Evolutionary conservation across 768 basidiomycete genomes (phyloP).

Genomic region (Leccinum pellstonianum): DNA sequence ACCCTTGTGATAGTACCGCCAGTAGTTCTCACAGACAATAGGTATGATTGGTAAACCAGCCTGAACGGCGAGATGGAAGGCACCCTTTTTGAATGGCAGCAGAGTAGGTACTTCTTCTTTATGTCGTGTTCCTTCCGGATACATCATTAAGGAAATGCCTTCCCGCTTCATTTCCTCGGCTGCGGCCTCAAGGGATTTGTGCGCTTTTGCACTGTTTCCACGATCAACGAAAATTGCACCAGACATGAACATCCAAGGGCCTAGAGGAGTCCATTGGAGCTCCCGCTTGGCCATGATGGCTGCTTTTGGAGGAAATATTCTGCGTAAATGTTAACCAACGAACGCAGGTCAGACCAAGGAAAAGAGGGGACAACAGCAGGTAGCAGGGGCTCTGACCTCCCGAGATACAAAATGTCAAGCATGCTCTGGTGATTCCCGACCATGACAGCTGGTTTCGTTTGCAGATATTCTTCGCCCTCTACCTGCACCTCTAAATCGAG

Average conservation of each 20-base stretch:
- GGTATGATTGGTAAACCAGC: slow-evolving; percentile 89
- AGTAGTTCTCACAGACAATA: slow-evolving; percentile 92
- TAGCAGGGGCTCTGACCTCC: slow-evolving; percentile 51
- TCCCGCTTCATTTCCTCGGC: slow-evolving; percentile 72
- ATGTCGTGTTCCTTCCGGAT: slow-evolving; percentile 93
- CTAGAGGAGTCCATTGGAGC: slow-evolving; percentile 82
- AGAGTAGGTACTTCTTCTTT: slow-evolving; percentile 62
- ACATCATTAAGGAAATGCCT: slow-evolving; percentile 85
- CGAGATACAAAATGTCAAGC: slow-evolving; percentile 82
- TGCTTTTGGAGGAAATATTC: slow-evolving; percentile 78
- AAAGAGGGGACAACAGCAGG: slow-evolving; percentile 15
- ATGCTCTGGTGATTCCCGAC: slow-evolving; percentile 94
- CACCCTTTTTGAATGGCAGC: slow-evolving; percentile 95
- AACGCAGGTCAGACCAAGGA: slow-evolving; percentile 6
- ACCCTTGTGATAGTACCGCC: slow-evolving; percentile 76
- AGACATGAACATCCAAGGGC: slow-evolving; percentile 86
- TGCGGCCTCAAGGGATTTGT: slow-evolving; percentile 73
- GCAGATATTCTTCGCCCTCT: slow-evolving; percentile 83
- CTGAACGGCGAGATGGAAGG: slow-evolving; percentile 93
- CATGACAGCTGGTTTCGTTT: slow-evolving; percentile 67
- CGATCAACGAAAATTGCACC: slow-evolving; percentile 93
- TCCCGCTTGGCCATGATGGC: slow-evolving; percentile 94
- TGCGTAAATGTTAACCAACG: slow-evolving; percentile 28
- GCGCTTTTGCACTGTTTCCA: slow-evolving; percentile 70
- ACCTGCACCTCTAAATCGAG: slow-evolving; percentile 71